These are phyloP conservation scores for Magnaporthales sp. DNA, from an alignment of 2,329 filamentous ascomycete species.

Conservation along the genomic window DNA sequence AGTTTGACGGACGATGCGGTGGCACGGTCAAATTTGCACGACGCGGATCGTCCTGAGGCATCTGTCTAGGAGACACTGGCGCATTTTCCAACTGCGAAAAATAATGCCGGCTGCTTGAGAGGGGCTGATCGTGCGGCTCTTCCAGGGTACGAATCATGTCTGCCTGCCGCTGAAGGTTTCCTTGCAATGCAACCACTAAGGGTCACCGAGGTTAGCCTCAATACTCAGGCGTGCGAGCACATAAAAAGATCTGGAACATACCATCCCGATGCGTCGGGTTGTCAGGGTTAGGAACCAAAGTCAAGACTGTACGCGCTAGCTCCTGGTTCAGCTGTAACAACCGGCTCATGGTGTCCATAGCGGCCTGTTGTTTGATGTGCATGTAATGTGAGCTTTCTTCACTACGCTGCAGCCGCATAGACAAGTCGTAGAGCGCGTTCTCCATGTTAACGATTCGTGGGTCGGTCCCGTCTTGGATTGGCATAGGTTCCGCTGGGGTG, in stretches of 20 bases:
- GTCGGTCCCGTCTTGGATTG: constrained; percentile 63
- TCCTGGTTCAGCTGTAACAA: constrained; percentile 73
- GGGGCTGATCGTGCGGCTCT: constrained; percentile 58
- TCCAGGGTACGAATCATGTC: constrained; percentile 49
- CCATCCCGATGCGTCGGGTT: constrained; percentile 73
- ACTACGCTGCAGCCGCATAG: constrained; percentile 64
- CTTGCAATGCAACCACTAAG: constrained; percentile 47
- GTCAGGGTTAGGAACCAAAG: constrained; percentile 66
- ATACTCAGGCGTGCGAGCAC: background rate
- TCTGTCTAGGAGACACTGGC: constrained; percentile 79
- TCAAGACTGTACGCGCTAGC: constrained; percentile 65
- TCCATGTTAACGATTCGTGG: constrained; percentile 68
- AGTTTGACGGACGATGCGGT: constrained; percentile 45
- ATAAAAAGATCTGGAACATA: constrained; percentile 36
- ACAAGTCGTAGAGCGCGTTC: constrained; percentile 74
- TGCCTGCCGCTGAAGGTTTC: constrained; percentile 51
- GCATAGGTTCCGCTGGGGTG: constrained; percentile 74
- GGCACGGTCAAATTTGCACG: constrained; percentile 59
- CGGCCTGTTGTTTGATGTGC: constrained; percentile 70
- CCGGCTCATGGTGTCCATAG: constrained; percentile 72
- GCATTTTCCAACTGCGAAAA: constrained; percentile 62
- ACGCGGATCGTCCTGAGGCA: constrained; percentile 76
- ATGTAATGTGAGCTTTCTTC: constrained; percentile 78
- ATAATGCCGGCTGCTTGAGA: constrained; percentile 57
- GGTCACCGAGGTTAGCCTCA: background rate